Percentiles rank a stretch among this genome's conserved stretches.
These are phyloP conservation scores for Tulasnella sp. DNA, from an alignment of 768 basidiomycete genomes.

Conservation along the genomic window DNA sequence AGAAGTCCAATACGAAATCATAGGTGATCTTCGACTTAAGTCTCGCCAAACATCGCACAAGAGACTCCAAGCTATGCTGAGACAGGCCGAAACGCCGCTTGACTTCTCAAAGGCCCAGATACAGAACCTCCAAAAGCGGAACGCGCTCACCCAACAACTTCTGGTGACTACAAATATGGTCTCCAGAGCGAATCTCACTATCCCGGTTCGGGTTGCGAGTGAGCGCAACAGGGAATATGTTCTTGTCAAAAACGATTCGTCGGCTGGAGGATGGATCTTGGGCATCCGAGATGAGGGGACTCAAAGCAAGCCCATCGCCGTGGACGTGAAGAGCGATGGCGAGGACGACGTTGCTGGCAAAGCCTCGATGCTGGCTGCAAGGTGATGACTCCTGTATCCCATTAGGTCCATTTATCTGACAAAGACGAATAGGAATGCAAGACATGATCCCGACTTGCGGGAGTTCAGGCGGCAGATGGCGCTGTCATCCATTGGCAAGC, in stretches of 20 bases:
- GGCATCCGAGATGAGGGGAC: constrained; percentile 88
- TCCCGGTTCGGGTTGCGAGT: constrained; percentile 90
- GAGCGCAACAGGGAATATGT: constrained; percentile 93
- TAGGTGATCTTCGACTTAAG: constrained; percentile 90
- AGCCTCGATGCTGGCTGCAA: constrained; percentile 31
- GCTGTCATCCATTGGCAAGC: constrained; percentile 52
- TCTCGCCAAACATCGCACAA: constrained; percentile 92
- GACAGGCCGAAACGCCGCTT: constrained; percentile 69
- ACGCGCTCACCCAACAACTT: constrained; percentile 87
- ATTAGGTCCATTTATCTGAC: neutral
- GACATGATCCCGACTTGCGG: constrained; percentile 58
- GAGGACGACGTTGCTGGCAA: constrained; percentile 42
- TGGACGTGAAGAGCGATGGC: constrained; percentile 57
- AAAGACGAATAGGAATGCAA: constrained; percentile 23
- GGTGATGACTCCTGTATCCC: constrained; percentile 45
- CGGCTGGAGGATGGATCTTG: constrained; percentile 87
- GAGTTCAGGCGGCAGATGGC: constrained; percentile 60
- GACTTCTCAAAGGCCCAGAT: constrained; percentile 98
- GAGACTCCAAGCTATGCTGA: constrained; percentile 87
- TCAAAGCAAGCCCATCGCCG: constrained; percentile 74
- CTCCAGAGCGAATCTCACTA: constrained; percentile 81
- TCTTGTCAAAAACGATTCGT: constrained; percentile 86
- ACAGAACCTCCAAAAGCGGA: constrained; percentile 80
- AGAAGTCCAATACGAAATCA: constrained; percentile 96
- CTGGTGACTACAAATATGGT: constrained; percentile 88